A percentile compares a stretch with the other conserved stretches of the same genome.
Conservation (phyloP, 2,329 filamentous ascomycete species). For the Dendryphion nanum region DNA sequence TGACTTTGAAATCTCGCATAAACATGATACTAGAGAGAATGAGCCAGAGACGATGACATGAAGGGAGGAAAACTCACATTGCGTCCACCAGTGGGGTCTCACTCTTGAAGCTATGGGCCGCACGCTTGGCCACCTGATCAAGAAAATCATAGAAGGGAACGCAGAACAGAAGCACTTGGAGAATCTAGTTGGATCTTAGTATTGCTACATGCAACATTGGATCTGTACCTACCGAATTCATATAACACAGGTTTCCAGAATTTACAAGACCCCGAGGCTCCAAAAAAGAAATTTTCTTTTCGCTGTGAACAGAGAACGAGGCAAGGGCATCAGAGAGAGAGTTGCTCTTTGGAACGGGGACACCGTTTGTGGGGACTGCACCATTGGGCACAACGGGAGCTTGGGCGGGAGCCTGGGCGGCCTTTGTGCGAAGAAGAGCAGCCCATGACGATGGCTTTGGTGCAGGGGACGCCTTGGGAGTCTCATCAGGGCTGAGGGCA, state of each 20-base stretch:
- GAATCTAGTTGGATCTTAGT: constrained; percentile 61
- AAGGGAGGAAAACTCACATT: constrained; percentile 61
- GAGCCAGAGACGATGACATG: constrained; percentile 3
- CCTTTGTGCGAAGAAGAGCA: constrained; percentile 60
- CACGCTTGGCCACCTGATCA: constrained; percentile 79
- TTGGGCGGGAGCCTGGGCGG: constrained; percentile 33
- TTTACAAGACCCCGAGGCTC: constrained; percentile 94
- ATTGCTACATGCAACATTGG: not conserved
- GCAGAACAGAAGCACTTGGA: constrained; percentile 94
- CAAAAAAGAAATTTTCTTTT: constrained; percentile 72
- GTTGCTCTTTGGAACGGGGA: constrained; percentile 51
- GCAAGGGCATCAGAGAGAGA: constrained; percentile 76
- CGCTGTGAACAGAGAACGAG: constrained; percentile 66
- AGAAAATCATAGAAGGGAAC: constrained; percentile 93
- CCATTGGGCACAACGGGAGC: constrained; percentile 30
- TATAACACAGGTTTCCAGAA: constrained; percentile 99
- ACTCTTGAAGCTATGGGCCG: constrained; percentile 89
- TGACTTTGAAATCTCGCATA: constrained; percentile 84
- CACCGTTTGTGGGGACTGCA: constrained; percentile 37
- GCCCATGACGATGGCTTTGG: constrained; percentile 65
- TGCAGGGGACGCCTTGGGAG: constrained; percentile 41
- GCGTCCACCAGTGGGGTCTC: constrained; percentile 92
- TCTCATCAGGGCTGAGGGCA: constrained; percentile 26
- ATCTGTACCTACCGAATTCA: constrained; percentile 80
- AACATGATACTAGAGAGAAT: constrained; percentile 75